Base-by-base conservation (phyloP, 805 yeast genomes). In the Ogataea nitratoaversa region DNA sequence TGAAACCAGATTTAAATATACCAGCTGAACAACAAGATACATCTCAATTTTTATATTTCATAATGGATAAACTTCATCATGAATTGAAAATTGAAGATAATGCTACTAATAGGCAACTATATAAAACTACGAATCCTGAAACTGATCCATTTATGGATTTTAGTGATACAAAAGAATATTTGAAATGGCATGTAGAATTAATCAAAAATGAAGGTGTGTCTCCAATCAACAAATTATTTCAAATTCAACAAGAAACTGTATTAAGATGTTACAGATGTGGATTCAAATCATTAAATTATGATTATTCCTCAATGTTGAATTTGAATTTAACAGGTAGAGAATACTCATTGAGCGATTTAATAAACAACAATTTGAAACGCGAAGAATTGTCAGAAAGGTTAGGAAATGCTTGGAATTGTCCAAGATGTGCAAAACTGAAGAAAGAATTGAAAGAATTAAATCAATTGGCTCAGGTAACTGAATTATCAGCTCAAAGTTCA, bases 371-470 rank as follows among this genome's bases (percentile, higher is more conserved):
- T 53, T 76, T 84, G 0, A 67, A 71, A 38, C 80, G 78, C 43
- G 95, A 84, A 57, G 68, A 79, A 3, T 60, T 84, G 37, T 66
- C 70, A n/a, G 68, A 71, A 7, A 83, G 54, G 24, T 43, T 87
- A 19, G 90, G 81, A 6, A 84, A 84, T 61, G 86, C 93, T 1
- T 84, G 95, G 95, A 76, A 81, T 47, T 84, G 95, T 65, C 90
- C 93, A 7, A 75, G 78, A 40, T 84, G 95, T 63, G 62, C 59
- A 38, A 63, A 72, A 43, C 32, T 48, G 34, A 23, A 41, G 50
- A 57, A 45, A 42, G 50, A 42, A 41, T 37, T 25, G 48, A 43
- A 45, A 42, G 50, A 42, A 41, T 36, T 25, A 48, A 41, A 30
- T 48, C 38, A 36, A 31, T 36, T 40, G 48, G 59, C 36, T 16